phyloP scores from a whole-genome alignment of 1,139 yeast genomes.

The Lodderomyces orthopsilosis region DNA sequence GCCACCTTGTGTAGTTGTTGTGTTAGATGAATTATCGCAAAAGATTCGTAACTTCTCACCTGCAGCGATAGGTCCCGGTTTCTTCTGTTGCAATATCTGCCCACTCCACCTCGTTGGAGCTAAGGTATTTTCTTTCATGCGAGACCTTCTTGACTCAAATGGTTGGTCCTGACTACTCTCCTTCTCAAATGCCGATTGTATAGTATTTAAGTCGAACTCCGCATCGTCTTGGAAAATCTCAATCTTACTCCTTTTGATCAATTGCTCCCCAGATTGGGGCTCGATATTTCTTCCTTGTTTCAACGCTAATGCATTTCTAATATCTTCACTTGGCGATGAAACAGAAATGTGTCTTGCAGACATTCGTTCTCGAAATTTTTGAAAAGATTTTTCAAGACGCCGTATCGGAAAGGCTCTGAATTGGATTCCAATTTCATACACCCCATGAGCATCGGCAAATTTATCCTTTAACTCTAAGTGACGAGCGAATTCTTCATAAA shows the following conservation, averaged over 20 bases:
- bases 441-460: conserved; percentile 58
- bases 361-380: conserved; percentile 35
- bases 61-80: not conserved
- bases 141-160: conserved; percentile 44
- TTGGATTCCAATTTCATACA: conserved; percentile 61
- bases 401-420: conserved; percentile 61
- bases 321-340: conserved; percentile 9
- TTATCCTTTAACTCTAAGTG: conserved; percentile 55
- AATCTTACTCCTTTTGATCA: conserved; percentile 24
- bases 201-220: conserved; percentile 25
- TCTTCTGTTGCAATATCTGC: conserved; percentile 47
- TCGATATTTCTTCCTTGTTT: conserved; percentile 24
- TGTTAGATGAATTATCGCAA: conserved; percentile 10
- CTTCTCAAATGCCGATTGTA: conserved; percentile 29
- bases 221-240: conserved; percentile 28
- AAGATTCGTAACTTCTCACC: conserved; percentile 19
- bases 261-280: conserved; percentile 4
- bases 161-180: conserved; percentile 26
- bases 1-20: not conserved
- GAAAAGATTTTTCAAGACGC: conserved; percentile 50
- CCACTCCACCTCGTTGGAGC: conserved; percentile 69
- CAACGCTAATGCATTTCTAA: conserved; percentile 21
- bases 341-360: not conserved
- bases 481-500: conserved; percentile 78
- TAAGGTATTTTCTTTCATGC: conserved; percentile 65